Base-by-base conservation (phyloP, 78 protist genomes). In the Diacronema lutheri region DNA sequence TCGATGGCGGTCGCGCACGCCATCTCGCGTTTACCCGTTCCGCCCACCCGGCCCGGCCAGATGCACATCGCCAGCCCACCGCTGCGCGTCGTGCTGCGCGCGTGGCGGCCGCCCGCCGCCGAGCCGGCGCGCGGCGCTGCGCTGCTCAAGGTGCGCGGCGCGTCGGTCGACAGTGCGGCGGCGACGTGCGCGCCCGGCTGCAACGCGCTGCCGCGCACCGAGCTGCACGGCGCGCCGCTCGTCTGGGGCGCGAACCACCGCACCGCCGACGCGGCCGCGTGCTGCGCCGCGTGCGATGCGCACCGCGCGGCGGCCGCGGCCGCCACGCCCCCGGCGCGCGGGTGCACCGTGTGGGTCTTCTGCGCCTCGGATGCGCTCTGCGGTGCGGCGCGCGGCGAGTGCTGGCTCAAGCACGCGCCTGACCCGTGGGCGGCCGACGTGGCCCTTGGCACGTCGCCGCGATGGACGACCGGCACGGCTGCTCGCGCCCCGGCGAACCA, bases 171-270 rank as follows among this genome's bases (percentile, higher is more conserved):
- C 33, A n/a, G 35, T 4, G 1, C 10, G 6, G 46, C 77, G 31
- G 55, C 77, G 12, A 56, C 5, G 31, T 69, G 77, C 77, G 56
- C 77, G 20, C 23, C 0, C 14, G 35, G 20, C 12, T 69, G 77
- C 77, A 50, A 69, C 77, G 77, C 77, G 55, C 77, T 38, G 35
- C 14, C 55, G 77, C 77, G 11, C 56, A 69, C 77, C 13, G 77
- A 69, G 77, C 56, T 69, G 46, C 77, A 69, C 50, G 77, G 77
- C 35, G 26, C 26, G 16, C 56, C 40, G 37, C 56, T 69, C 4
- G 5, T 7, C 13, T n/a, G 40, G 71, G 71, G 71, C 71, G 40
- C 0, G 25, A 16, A 6, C 10, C 71, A 31, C 21, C 41, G n/a
- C 26, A 2, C 13, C 29, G 10, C 1, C 41, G 0, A 1, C 40